Conservation (phyloP, 225 moss, liverwort and hornwort species). For the Pseudisothecium myosuroides region DNA sequence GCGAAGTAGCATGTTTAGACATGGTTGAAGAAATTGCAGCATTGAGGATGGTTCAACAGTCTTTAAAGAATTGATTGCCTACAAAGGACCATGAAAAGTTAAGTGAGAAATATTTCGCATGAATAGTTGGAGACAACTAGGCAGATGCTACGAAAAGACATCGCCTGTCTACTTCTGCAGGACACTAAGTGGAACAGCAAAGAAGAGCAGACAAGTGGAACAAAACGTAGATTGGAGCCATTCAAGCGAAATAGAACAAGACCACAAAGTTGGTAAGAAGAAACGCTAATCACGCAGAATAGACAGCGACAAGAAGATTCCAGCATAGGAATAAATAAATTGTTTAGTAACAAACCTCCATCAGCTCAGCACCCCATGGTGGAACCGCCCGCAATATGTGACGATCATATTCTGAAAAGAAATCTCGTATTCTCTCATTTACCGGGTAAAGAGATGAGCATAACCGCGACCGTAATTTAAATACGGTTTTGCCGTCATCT, state of each 20-base stretch:
- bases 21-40: slow-evolving; percentile 93
- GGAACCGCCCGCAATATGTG: slow-evolving; percentile 75
- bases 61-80: slow-evolving; percentile 92
- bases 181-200: neutral
- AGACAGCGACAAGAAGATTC: neutral
- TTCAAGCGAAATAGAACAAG: neutral
- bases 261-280: neutral
- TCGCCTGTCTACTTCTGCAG: neutral
- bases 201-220: neutral
- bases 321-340: neutral
- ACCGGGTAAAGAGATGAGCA: slow-evolving; percentile 91
- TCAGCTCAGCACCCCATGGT: slow-evolving; percentile 88
- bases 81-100: neutral
- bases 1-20: slow-evolving; percentile 86
- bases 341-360: slow-evolving; percentile 50
- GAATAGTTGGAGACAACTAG: neutral
- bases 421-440: slow-evolving; percentile 87
- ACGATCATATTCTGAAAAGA: slow-evolving; percentile 88
- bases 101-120: neutral
- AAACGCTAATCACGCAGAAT: neutral
- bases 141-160: neutral
- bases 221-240: neutral
- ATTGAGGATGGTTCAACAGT: slow-evolving; percentile 75
- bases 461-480: slow-evolving; percentile 71
- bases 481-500: slow-evolving; percentile 81